phyloP scores from a whole-genome alignment of 1,284 basidiomycete species.

The Cutaneotrichosporon spelunceum region DNA sequence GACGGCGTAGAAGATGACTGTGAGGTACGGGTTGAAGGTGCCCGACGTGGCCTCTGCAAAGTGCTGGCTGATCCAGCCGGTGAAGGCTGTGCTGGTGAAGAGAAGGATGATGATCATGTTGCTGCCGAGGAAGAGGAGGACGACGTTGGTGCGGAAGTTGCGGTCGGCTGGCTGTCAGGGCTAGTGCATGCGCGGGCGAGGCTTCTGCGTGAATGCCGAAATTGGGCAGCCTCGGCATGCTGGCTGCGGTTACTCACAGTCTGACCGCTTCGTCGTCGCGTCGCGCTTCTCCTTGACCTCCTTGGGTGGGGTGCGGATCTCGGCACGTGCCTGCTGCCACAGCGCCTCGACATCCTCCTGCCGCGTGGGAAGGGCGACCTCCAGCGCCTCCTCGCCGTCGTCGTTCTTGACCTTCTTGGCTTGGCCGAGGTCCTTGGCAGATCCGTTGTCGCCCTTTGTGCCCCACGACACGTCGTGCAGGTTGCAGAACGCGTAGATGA shows the following conservation, averaged over 20 bases:
- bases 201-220: too few relatives aligned
- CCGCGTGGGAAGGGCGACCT: constrained; percentile 74
- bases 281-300: constrained; percentile 75
- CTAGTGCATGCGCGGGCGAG: too few relatives aligned
- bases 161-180: constrained; percentile 10
- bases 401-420: constrained; percentile 78
- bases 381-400: constrained; percentile 72
- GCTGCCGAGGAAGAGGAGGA: constrained; percentile 76
- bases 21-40: constrained; percentile 77
- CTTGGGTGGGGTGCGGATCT: constrained; percentile 57
- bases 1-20: constrained; percentile 76
- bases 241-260: constrained; percentile 56
- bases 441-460: constrained; percentile 83
- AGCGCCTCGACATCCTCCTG: constrained; percentile 81
- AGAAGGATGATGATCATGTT: constrained; percentile 80
- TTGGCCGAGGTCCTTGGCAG: constrained; percentile 77
- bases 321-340: constrained; percentile 68
- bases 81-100: constrained; percentile 75
- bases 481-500: constrained; percentile 67
- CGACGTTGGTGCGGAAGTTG: constrained; percentile 64
- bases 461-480: constrained; percentile 81
- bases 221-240: too few relatives aligned
- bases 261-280: constrained; percentile 83
- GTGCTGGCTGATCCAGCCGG: constrained; percentile 46
- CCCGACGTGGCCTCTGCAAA: constrained; percentile 55